Evolutionary conservation across 495 filamentous ascomycete genomes (phyloP), one percentile per base, ranked within the genome.

Genomic region (Opeltia flavorubescens): DNA sequence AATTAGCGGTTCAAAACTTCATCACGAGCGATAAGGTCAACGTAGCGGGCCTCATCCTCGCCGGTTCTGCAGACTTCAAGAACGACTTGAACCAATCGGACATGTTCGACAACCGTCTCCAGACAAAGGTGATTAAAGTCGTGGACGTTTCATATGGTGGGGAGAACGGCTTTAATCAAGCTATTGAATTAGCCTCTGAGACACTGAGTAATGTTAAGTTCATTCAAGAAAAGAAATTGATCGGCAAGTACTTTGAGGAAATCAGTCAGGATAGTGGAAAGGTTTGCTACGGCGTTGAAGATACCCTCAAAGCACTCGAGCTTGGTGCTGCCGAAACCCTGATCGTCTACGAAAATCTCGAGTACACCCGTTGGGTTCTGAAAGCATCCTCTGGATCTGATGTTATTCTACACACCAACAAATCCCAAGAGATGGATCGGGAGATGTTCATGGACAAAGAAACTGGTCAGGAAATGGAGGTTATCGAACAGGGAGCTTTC

Each of bases 141-240:
- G 91, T 98, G 23, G 91, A 98, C 59, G 93, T 98, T 21, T 95
- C 89, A 11, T 96, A 98, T 57, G 91, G 91, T 59, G 91, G 91
- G 52, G 93, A 98, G 69, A 95, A 95, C 70, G 91, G 91, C 15
- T 98, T 98, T 73, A 98, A 96, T 71, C 93, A 98, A 69, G 91
- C 91, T 45, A 98, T 98, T 52, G 91, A 96, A 59, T 66, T 98
- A 55, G 80, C 91, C 25, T 72, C 85, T 11, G 93, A 98, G 72
- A 96, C 91, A n/a, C 74, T 98, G 39, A 82, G 87, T 65, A 96
- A 94, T 55, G 91, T 98, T 71, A 98, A 98, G 66, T 98, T 98
- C 65, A 94, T 98, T 62, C 91, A 98, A 65, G 91, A 98, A 75
- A 98, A 98, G 83, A 95, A 94, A 72, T 76, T 98, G 43, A 98